Evolutionary conservation across 2,329 filamentous ascomycete genomes (phyloP), one percentile per base, ranked within the genome.

Genomic region (Ophiostoma sp.): DNA sequence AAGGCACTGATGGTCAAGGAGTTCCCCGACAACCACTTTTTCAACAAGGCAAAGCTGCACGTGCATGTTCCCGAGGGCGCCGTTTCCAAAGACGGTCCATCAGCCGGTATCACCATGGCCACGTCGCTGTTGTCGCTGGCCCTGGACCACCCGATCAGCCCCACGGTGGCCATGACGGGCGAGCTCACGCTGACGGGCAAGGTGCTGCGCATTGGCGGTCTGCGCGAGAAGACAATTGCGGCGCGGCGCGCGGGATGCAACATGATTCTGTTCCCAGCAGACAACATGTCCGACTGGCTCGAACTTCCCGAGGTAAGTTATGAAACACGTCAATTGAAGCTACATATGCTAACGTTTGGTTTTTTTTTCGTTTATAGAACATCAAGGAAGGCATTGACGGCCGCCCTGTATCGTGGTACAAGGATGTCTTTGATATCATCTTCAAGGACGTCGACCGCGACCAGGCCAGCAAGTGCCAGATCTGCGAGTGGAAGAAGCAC

Each of bases 51-150:
- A 11, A 93, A 91, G 81, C 87, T 99, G 78, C 95, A 99, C 80
- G 84, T 99, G 74, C 95, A 99, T 82, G 96, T 96, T 71, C 95
- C 95, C 0, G 95, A 99, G 79, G 95, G 95, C 6, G 95, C 95
- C 10, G 94, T 97, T 70, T 92, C 91, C 75, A 99, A 99, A 81
- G 95, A 99, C 78, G 95, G 91, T 0, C 92, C 92, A 4, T 94
- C 90, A 67, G 95, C 95, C 27, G 95, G 95, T 78, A 95, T 99
- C 77, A 99, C 95, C 7, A 99, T 99, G 95, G 91, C 95, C n/a
- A 96, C 93, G 7, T 93, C 91, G 71, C 81, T 99, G 76, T 83
- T 99, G 68, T 94, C 91, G 68, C 83, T 99, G 72, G 94, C 93
- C 10, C 82, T 98, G 54, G 88, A 97, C 74, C 85, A 86, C 65